Conservation (phyloP, 805 yeast species). For the Candida koratica region DNA sequence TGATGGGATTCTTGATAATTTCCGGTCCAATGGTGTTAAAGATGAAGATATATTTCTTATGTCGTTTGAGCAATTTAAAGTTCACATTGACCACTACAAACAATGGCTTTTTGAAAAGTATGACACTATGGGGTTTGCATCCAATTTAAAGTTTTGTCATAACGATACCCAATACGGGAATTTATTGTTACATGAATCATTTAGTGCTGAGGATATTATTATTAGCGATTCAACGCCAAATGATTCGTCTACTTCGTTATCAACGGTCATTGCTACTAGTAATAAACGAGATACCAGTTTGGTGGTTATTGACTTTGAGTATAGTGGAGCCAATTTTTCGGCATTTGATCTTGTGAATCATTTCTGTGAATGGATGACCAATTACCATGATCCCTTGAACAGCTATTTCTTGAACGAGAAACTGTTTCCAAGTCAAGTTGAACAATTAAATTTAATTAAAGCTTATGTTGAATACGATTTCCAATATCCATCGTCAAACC, state of each 20-base stretch:
- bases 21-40: slow-evolving; percentile 26
- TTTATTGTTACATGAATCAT: slow-evolving; percentile 55
- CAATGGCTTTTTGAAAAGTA: slow-evolving; percentile 58
- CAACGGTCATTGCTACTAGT: slow-evolving; percentile 24
- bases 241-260: slow-evolving; percentile 7
- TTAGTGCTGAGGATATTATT: slow-evolving; percentile 48
- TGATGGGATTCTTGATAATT: slow-evolving; percentile 35
- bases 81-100: slow-evolving; percentile 48
- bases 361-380: slow-evolving; percentile 95
- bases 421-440: slow-evolving; percentile 63
- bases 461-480: slow-evolving; percentile 70
- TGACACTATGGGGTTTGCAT: slow-evolving; percentile 39
- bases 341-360: slow-evolving; percentile 92
- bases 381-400: slow-evolving; percentile 63
- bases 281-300: slow-evolving; percentile 46
- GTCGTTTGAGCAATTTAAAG: slow-evolving; percentile 49
- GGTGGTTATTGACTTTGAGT: slow-evolving; percentile 95
- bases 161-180: slow-evolving; percentile 98
- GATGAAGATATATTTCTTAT: slow-evolving; percentile 39
- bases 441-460: slow-evolving; percentile 66
- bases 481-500: slow-evolving; percentile 31
- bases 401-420: slow-evolving; percentile 51
- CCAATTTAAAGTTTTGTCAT: slow-evolving; percentile 77
- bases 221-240: slow-evolving; percentile 9
- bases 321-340: slow-evolving; percentile 85